Evolutionary conservation across 2,329 filamentous ascomycete species (phyloP).

Genomic region (Hymenotorrendiella dingleyae): DNA sequence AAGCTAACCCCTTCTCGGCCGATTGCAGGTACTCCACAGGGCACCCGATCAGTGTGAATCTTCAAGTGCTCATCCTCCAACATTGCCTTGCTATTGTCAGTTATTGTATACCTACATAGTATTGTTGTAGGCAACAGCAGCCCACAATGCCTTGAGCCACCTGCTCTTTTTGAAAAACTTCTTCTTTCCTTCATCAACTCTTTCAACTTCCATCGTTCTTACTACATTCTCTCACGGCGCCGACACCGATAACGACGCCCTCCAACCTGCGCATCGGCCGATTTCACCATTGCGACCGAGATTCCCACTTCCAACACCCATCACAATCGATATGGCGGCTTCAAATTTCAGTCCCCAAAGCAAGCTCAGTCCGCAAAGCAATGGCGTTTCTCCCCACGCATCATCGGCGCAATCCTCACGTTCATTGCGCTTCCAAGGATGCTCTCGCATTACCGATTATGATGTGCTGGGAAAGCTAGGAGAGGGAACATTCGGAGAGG

Average conservation of each 20-base stretch:
- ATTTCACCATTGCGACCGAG: background rate
- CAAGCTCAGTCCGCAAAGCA: constrained; percentile 17
- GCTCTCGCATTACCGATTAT: constrained; percentile 76
- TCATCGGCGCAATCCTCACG: constrained; percentile 48
- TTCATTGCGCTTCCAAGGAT: constrained; percentile 67
- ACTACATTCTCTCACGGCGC: background rate
- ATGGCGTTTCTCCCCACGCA: constrained; percentile 43
- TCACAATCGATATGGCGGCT: constrained; percentile 17
- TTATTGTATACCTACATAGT: no score
- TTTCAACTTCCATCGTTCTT: background rate
- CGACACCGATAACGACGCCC: background rate
- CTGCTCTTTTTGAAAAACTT: no score
- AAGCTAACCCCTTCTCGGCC: background rate
- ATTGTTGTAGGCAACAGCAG: no score
- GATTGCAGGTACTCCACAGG: no score
- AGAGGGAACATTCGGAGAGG: constrained; percentile 96
- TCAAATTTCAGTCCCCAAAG: constrained; percentile 4
- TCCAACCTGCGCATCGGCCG: background rate
- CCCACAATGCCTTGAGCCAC: no score
- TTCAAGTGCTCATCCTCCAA: no score
- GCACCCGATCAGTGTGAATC: no score
- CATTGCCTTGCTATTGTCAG: no score
- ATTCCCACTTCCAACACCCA: background rate
- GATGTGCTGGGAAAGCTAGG: constrained; percentile 78
- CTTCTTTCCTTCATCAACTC: no score